Evolutionary conservation across 805 yeast species (phyloP).

Genomic region (Kurtzmaniella fragi): DNA sequence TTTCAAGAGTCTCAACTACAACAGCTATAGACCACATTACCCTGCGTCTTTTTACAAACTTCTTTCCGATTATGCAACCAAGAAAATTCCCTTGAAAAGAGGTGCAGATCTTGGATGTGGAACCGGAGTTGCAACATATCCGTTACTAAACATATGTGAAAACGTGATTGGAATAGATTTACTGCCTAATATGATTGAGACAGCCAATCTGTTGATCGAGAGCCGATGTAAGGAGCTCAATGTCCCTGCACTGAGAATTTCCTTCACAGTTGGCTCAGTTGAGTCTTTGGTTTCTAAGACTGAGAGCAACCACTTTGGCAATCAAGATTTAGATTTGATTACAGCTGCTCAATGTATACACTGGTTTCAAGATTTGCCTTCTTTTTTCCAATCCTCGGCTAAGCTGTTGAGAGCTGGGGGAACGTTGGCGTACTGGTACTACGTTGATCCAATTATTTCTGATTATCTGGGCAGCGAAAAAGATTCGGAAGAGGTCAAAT

Average conservation of each 20-base stretch:
- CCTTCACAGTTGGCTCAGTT: slow-evolving; percentile 27
- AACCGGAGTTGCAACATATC: slow-evolving; percentile 47
- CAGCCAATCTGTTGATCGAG: slow-evolving; percentile 29
- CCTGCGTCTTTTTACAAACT: slow-evolving; percentile 32
- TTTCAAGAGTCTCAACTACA: slow-evolving; percentile 29
- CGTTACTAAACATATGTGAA: slow-evolving; percentile 33
- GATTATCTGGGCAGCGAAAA: slow-evolving; percentile 16
- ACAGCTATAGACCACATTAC: slow-evolving; percentile 39
- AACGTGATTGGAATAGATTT: slow-evolving; percentile 43
- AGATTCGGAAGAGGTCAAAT: slow-evolving; percentile 8
- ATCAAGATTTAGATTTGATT: slow-evolving; percentile 24
- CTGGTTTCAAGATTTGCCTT: slow-evolving; percentile 35
- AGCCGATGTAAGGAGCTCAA: slow-evolving; percentile 21
- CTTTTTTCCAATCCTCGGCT: slow-evolving; percentile 24
- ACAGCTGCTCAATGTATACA: slow-evolving; percentile 41
- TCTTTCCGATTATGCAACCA: slow-evolving; percentile 20
- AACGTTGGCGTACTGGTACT: slow-evolving; percentile 37
- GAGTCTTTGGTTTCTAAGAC: slow-evolving; percentile 20
- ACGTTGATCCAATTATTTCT: slow-evolving; percentile 35
- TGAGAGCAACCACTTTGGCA: slow-evolving; percentile 8
- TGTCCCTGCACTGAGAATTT: slow-evolving; percentile 19
- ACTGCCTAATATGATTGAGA: slow-evolving; percentile 42
- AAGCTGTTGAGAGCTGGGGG: slow-evolving; percentile 38
- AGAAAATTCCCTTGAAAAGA: slow-evolving; percentile 12
- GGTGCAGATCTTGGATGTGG: slow-evolving; percentile 49